phyloP scores from a whole-genome alignment of 257 asterid species.

The Solanum pinnatisectum region DNA sequence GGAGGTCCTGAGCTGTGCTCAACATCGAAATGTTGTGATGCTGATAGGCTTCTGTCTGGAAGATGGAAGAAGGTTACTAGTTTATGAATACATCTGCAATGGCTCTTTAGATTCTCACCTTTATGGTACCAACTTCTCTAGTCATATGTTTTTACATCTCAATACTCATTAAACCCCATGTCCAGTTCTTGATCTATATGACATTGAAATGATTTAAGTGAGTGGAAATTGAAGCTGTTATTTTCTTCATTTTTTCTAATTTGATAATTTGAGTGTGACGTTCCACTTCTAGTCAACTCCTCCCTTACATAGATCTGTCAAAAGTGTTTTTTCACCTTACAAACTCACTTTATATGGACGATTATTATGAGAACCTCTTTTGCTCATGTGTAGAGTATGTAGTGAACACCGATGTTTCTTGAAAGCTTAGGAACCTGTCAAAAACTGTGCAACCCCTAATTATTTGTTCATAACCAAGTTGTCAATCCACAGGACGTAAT shows the following conservation, averaged over 20 bases:
- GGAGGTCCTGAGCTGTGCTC: slow-evolving; percentile 86
- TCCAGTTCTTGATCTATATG: background rate
- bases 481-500: slow-evolving; percentile 28
- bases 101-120: slow-evolving; percentile 83
- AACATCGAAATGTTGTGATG: slow-evolving; percentile 88
- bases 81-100: slow-evolving; percentile 82
- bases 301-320: background rate
- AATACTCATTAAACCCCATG: background rate
- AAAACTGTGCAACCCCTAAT: background rate
- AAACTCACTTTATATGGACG: background rate
- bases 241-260: background rate
- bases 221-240: background rate
- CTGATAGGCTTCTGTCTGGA: slow-evolving; percentile 84
- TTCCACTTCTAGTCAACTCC: background rate
- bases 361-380: background rate
- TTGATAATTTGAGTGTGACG: background rate
- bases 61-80: slow-evolving; percentile 57
- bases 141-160: background rate
- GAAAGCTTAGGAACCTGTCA: background rate
- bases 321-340: background rate
- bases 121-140: slow-evolving; percentile 39
- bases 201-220: background rate
- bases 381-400: background rate
- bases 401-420: background rate
- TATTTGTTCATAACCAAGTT: background rate